Percentiles rank a stretch among this genome's conserved stretches.
phyloP scores from a whole-genome alignment of 2,329 filamentous ascomycete species.

The Ceratocystis diversiconidia region DNA sequence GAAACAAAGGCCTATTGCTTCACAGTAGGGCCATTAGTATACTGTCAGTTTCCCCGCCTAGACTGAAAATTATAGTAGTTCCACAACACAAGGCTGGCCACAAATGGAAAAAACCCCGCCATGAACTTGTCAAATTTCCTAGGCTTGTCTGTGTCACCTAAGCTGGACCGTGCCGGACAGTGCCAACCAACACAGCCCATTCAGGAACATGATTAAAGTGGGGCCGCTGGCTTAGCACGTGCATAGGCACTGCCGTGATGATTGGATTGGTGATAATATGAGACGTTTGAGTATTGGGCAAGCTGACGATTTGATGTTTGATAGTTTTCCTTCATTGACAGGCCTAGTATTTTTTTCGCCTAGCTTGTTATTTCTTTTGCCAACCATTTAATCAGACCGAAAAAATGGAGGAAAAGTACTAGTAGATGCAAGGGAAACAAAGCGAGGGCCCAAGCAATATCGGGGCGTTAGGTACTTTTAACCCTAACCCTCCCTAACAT shows the following conservation, averaged over 20 bases:
- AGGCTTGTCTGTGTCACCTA: conserved; percentile 1
- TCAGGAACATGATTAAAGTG: not conserved
- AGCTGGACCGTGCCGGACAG: not conserved
- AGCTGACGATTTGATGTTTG: no score
- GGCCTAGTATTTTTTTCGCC: no score
- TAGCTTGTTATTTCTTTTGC: no score
- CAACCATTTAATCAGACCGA: no score
- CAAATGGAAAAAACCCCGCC: not conserved
- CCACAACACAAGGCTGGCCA: not conserved
- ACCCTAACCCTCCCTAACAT: not conserved
- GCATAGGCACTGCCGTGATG: not conserved
- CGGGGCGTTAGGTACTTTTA: not conserved
- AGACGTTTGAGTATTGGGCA: not conserved
- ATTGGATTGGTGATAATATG: not conserved
- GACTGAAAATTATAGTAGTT: not conserved
- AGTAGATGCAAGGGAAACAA: not conserved
- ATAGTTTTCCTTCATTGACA: no score
- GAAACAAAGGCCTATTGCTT: not conserved
- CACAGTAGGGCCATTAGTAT: not conserved
- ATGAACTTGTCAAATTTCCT: not conserved
- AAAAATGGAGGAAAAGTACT: not conserved
- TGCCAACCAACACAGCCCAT: not conserved
- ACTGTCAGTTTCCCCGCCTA: not conserved
- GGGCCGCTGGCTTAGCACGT: not conserved
- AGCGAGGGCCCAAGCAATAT: not conserved